Conservation (phyloP, 2,329 filamentous ascomycete genomes). For the Botrytis sinoallii region DNA sequence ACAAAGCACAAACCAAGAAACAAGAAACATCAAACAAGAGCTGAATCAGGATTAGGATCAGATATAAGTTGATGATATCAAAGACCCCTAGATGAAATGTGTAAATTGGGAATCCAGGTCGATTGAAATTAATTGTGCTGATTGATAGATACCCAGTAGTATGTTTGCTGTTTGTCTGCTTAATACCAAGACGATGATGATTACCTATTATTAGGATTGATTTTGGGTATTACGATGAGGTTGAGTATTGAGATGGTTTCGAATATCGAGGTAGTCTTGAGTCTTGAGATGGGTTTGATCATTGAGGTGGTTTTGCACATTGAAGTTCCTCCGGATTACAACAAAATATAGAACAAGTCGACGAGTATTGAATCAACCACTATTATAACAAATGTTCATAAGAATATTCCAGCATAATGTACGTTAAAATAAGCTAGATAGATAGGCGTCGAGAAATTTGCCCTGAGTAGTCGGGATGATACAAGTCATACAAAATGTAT, state of each 20-base stretch:
- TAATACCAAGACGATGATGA: neutral
- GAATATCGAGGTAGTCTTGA: neutral
- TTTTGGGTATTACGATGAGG: neutral
- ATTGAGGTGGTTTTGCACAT: neutral
- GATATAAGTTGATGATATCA: neutral
- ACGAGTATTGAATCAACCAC: neutral
- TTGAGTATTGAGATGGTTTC: neutral
- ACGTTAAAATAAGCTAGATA: neutral
- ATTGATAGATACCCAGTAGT: neutral
- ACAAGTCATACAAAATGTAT: conserved; percentile 1
- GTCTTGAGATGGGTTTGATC: too few species aligned
- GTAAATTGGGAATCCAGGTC: neutral
- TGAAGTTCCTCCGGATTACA: neutral
- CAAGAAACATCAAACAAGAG: neutral
- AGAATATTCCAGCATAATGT: neutral
- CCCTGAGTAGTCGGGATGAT: neutral
- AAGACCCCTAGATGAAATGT: neutral
- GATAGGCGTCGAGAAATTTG: neutral
- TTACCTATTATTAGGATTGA: neutral
- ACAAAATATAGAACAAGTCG: neutral
- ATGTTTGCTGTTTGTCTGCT: neutral
- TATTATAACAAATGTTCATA: neutral
- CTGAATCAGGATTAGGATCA: neutral
- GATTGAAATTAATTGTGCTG: neutral
- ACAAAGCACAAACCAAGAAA: neutral